Evolutionary conservation across 2,329 filamentous ascomycete genomes (phyloP).

Genomic region (Microsporum ferrugineum): DNA sequence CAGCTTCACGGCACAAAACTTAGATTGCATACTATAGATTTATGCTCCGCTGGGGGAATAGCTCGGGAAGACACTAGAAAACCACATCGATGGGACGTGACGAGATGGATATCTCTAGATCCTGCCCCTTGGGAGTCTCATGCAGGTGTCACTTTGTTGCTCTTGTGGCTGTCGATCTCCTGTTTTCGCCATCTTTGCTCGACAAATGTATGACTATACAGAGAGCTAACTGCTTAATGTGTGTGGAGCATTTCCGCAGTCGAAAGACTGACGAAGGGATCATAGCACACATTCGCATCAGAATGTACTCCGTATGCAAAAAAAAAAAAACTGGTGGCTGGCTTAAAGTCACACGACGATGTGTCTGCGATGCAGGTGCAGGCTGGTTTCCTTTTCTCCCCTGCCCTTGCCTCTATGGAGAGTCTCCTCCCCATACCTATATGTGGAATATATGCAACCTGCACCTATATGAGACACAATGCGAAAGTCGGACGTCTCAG

Average conservation of each 20-base stretch:
- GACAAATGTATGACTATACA: neutral
- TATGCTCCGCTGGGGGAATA: neutral
- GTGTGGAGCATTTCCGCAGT: constrained; percentile 2
- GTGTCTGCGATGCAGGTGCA: neutral
- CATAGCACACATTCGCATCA: neutral
- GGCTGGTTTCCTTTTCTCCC: neutral
- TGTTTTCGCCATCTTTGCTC: neutral
- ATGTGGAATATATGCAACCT: neutral
- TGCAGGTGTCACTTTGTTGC: constrained; percentile 1
- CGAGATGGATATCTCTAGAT: neutral
- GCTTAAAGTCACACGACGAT: constrained; percentile 1
- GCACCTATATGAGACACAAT: neutral
- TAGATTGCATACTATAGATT: constrained; percentile 1
- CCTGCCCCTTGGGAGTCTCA: neutral
- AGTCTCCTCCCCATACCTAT: neutral
- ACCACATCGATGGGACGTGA: constrained; percentile 3
- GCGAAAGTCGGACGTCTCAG: neutral
- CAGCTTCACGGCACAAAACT: neutral
- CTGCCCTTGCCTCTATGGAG: neutral
- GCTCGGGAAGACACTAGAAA: neutral
- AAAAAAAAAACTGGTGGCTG: neutral
- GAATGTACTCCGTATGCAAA: neutral
- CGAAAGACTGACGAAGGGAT: neutral
- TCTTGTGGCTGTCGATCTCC: neutral
- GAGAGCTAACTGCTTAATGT: neutral